Evolutionary conservation across 805 yeast species (phyloP), one percentile per base, ranked within the genome.

Genomic region (Schizosaccharomyces japonicus): DNA sequence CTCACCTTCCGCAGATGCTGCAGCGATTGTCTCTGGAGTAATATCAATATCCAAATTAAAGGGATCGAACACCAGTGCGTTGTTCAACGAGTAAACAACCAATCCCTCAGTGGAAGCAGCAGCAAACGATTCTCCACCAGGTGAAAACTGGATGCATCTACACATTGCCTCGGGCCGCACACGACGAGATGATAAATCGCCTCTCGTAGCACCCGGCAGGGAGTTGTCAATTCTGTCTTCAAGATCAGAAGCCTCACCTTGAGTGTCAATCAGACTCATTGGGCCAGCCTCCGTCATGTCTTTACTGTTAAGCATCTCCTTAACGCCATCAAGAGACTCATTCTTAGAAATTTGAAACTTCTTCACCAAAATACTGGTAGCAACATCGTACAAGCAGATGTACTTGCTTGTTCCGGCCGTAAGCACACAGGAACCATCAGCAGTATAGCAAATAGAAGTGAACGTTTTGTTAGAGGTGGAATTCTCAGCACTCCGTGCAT

Each of bases 31-130:
- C 44, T 74, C 80, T 1, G 94, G 92, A 0, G 98, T 90, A 27
- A 87, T 75, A 55, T 90, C 96, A 44, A 84, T 67, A 58, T 87
- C 96, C 58, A 90, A 69, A 60, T 90, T 96, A 59, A 82, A 82
- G 30, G 98, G 98, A 66, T 90, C 98, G 58, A 90, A 90, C 27
- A 76, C 64, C 46, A 78, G 63, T 8, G 72, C 65, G 46, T 76
- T 76, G 60, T 87, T 92, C 34, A 84, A 72, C 1, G 94, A 78
- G 59, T 72, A 90, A 1, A 90, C 66, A 49, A 84, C 65, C 44
- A 90, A 65, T 6, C 98, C 98, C 60, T 87, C 96, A 0, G 98
- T 90, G 0, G 95, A 77, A 0, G 95, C 90, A 39, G 93, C 94
- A 1, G 94, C 90, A 67, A 90, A 90, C 30, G 92, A 75, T 19